Evolutionary conservation across 2,329 filamentous ascomycete species (phyloP).

Genomic region (Fusarium sp.): DNA sequence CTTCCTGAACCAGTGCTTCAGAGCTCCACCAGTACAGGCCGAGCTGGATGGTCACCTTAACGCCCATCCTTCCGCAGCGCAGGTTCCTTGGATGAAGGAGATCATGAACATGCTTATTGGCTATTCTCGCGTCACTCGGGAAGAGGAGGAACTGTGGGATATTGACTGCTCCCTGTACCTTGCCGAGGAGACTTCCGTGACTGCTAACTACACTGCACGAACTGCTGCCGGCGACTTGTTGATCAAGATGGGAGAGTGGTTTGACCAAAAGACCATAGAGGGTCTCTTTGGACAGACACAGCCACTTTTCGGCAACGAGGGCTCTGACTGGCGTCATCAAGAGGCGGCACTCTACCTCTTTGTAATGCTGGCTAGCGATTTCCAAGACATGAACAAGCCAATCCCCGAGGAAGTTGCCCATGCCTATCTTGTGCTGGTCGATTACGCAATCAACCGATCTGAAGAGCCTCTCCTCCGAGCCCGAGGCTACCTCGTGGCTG

Average conservation of each 20-base stretch:
- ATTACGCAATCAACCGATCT: conserved; percentile 76
- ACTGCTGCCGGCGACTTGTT: conserved; percentile 92
- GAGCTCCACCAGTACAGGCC: conserved; percentile 86
- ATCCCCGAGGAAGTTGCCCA: conserved; percentile 77
- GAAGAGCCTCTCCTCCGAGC: conserved; percentile 84
- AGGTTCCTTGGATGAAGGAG: conserved; percentile 84
- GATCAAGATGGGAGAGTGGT: conserved; percentile 93
- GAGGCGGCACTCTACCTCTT: conserved; percentile 88
- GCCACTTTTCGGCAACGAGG: conserved; percentile 72
- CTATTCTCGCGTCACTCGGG: conserved; percentile 89
- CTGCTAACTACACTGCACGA: conserved; percentile 94
- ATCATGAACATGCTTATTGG: conserved; percentile 86
- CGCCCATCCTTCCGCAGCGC: conserved; percentile 67
- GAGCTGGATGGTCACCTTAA: conserved; percentile 86
- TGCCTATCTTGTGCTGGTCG: conserved; percentile 83
- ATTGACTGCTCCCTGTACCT: conserved; percentile 96
- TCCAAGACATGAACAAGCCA: conserved; percentile 78
- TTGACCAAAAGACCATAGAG: conserved; percentile 79
- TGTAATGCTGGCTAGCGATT: conserved; percentile 85
- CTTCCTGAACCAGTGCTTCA: conserved; percentile 90
- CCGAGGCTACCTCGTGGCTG: conserved; percentile 87
- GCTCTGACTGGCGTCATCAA: conserved; percentile 68
- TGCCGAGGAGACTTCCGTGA: conserved; percentile 93
- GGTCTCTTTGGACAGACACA: conserved; percentile 83
- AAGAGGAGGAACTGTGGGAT: conserved; percentile 96